Percentiles rank a stretch among this genome's conserved stretches.
phyloP scores from a whole-genome alignment of 2,329 filamentous ascomycete species.

The Talaromyces marneffei region DNA sequence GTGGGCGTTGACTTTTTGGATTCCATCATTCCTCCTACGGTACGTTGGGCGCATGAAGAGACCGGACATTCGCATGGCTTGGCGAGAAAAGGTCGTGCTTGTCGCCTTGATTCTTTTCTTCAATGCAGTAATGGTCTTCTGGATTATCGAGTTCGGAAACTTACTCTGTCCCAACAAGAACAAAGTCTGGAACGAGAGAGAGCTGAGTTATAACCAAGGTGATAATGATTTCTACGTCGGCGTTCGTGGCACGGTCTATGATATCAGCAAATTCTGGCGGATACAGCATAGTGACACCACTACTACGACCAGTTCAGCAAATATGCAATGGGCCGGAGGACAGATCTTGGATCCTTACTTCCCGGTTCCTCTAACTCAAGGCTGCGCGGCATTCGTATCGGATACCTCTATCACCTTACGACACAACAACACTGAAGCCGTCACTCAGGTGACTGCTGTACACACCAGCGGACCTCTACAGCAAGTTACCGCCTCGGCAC shows the following conservation, averaged over 20 bases:
- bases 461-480: slow-evolving; percentile 66
- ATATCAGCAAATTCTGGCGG: slow-evolving; percentile 83
- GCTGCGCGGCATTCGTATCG: slow-evolving; percentile 68
- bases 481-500: slow-evolving; percentile 49
- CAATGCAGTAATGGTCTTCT: slow-evolving; percentile 81
- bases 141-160: slow-evolving; percentile 79
- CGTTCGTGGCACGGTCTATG: slow-evolving; percentile 83
- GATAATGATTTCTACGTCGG: slow-evolving; percentile 78
- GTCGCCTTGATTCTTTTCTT: slow-evolving; percentile 73
- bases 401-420: slow-evolving; percentile 45
- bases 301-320: slow-evolving; percentile 52
- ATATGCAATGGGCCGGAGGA: slow-evolving; percentile 76
- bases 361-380: slow-evolving; percentile 64
- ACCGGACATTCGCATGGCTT: slow-evolving; percentile 92
- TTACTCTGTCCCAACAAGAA: slow-evolving; percentile 85
- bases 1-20: slow-evolving; percentile 89
- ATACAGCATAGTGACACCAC: slow-evolving; percentile 71
- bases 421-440: slow-evolving; percentile 61
- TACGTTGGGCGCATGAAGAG: slow-evolving; percentile 90
- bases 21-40: slow-evolving; percentile 77
- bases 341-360: slow-evolving; percentile 81
- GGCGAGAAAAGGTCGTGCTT: slow-evolving; percentile 89
- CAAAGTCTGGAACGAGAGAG: slow-evolving; percentile 72
- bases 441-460: slow-evolving; percentile 49
- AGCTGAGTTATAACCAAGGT: slow-evolving; percentile 67